Evolutionary conservation across 371 early-diverging fungal species (phyloP), one percentile per base, ranked within the genome.

Genomic region (Chytridium lagenaria): DNA sequence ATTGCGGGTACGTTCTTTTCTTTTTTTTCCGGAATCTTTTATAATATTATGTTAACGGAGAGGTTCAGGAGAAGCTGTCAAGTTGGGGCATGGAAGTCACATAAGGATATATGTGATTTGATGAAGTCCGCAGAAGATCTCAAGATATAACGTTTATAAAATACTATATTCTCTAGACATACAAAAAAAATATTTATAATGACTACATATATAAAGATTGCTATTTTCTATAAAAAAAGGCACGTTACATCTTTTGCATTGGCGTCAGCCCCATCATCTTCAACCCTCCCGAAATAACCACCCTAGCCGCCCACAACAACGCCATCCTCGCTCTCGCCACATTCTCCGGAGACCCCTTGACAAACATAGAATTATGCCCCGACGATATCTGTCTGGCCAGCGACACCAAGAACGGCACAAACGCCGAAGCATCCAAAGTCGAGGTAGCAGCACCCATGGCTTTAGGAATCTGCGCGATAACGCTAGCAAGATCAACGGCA

Each of bases 51-150:
- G 55, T 55, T 23, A n/a, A n/a, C n/a, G n/a, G n/a, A n/a, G n/a
- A n/a, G 10, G 22, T 37, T 7, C 37, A 75, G 79, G 28, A 78
- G 86, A 1, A 63, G 74, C 31, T 86, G 86, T 61, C 86, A 86
- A 67, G 83, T 86, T 1, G 57, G 72, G 40, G 59, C 74, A 1
- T 86, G 86, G 86, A 61, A 72, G 63, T 59, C 10, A 5, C 86
- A 86, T 68, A 86, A 82, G 66, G 2, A 44, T 5, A 40, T 82
- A 26, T 86, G 86, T 26, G 55, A 52, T 26, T 23, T 52, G 7
- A n/a, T 52, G 55, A 19, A 7, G 44, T 44, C 44, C n/a, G n/a
- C n/a, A n/a, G n/a, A n/a, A n/a, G n/a, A n/a, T n/a, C n/a, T n/a
- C n/a, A n/a, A n/a, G n/a, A n/a, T n/a, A n/a, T n/a, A n/a, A n/a